Percentiles rank a stretch among this genome's conserved stretches.
These are phyloP conservation scores for Diaporthe ampelina DNA, from an alignment of 2,329 filamentous ascomycete genomes.

Conservation along the genomic window DNA sequence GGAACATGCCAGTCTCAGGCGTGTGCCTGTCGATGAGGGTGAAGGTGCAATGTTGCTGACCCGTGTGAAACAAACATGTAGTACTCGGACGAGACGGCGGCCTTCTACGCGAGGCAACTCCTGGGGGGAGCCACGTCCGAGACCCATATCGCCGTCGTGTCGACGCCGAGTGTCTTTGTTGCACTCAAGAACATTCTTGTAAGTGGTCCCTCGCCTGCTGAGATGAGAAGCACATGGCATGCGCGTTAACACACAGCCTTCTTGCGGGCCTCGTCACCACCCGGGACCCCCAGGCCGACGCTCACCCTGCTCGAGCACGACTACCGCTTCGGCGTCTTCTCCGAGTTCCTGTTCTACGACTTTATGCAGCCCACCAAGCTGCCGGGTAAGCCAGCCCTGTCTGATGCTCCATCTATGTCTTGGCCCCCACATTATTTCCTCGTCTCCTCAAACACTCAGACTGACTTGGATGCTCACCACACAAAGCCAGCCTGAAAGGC, in stretches of 20 bases:
- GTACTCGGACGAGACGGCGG: conserved; percentile 82
- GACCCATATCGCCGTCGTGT: conserved; percentile 77
- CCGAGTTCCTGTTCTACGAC: conserved; percentile 82
- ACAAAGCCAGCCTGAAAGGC: conserved; percentile 69
- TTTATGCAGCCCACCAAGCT: conserved; percentile 77
- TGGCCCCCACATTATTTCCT: neutral
- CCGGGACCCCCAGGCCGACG: conserved; percentile 60
- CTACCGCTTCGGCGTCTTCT: conserved; percentile 79
- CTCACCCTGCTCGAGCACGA: conserved; percentile 82
- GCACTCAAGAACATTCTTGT: conserved; percentile 80
- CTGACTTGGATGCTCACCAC: neutral
- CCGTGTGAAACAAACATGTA: conserved; percentile 47
- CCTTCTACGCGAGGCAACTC: conserved; percentile 73
- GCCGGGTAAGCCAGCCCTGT: conserved; percentile 57
- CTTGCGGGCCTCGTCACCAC: conserved; percentile 35
- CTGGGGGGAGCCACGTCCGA: conserved; percentile 70
- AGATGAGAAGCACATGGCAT: neutral
- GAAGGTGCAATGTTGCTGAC: neutral
- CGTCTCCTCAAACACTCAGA: neutral
- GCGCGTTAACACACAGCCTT: conserved; percentile 26
- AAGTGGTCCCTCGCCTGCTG: conserved; percentile 45
- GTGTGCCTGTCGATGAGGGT: neutral
- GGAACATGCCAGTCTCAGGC: neutral
- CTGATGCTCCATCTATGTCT: no score
- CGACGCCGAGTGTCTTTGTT: conserved; percentile 83